Evolutionary conservation across 2,329 filamentous ascomycete species (phyloP).

Genomic region (Colletotrichum lindemuthianum): DNA sequence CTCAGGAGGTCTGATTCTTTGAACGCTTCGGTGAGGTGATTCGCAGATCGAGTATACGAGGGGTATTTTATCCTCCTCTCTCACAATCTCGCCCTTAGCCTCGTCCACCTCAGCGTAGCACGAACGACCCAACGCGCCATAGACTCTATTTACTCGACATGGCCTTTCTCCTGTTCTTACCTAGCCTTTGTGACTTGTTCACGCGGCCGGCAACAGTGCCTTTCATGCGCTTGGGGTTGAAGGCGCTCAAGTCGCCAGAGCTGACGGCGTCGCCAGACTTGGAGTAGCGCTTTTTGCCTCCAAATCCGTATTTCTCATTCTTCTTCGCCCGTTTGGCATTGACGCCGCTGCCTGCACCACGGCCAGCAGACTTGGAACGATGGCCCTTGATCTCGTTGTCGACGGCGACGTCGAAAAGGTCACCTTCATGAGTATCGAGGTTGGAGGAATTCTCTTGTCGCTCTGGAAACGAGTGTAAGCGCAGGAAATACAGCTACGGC

Average conservation of each 20-base stretch:
- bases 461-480: conserved; percentile 63
- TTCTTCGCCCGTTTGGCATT: conserved; percentile 90
- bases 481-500: not conserved
- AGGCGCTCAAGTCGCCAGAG: conserved; percentile 81
- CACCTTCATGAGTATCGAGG: conserved; percentile 77
- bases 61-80: too few relatives aligned
- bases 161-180: conserved; percentile 63
- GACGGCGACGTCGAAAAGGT: conserved; percentile 91
- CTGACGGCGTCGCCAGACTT: conserved; percentile 93
- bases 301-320: conserved; percentile 93
- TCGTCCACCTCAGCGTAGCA: too few relatives aligned
- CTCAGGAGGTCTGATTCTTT: too few relatives aligned
- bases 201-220: conserved; percentile 50
- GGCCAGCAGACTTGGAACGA: conserved; percentile 51
- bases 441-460: conserved; percentile 76
- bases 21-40: too few relatives aligned
- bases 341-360: conserved; percentile 47
- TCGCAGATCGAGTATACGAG: too few relatives aligned
- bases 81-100: too few relatives aligned
- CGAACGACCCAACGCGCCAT: too few relatives aligned
- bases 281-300: conserved; percentile 89
- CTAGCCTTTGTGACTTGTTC: conserved; percentile 52
- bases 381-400: conserved; percentile 71
- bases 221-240: conserved; percentile 90
- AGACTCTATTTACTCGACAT: conserved; percentile 41